These are phyloP conservation scores for Incumbomyces lentus DNA, from an alignment of 2,329 filamentous ascomycete species.

Conservation along the genomic window DNA sequence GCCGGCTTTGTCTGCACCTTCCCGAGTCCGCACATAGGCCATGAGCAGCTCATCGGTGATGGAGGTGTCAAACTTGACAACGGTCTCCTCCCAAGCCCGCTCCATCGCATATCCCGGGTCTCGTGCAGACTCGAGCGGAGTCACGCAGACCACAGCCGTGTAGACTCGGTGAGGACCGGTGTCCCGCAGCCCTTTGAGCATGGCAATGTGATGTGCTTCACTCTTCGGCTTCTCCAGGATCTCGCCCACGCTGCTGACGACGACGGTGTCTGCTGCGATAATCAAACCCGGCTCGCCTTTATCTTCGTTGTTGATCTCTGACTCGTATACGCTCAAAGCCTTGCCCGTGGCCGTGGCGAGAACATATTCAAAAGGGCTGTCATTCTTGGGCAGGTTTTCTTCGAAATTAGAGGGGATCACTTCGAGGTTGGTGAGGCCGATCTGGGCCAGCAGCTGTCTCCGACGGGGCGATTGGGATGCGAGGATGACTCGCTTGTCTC, in stretches of 20 bases:
- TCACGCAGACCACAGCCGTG: conserved; percentile 75
- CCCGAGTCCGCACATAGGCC: conserved; percentile 58
- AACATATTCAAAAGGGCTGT: conserved; percentile 81
- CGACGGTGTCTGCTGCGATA: conserved; percentile 82
- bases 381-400: conserved; percentile 71
- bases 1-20: conserved; percentile 92
- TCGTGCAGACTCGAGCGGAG: conserved; percentile 66
- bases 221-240: conserved; percentile 86
- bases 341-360: conserved; percentile 77
- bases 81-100: conserved; percentile 77
- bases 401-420: conserved; percentile 72
- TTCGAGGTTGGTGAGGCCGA: conserved; percentile 74
- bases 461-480: conserved; percentile 82
- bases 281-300: conserved; percentile 69
- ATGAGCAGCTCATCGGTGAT: conserved; percentile 74
- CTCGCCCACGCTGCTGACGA: conserved; percentile 62
- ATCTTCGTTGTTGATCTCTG: conserved; percentile 45
- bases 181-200: conserved; percentile 75
- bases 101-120: conserved; percentile 80
- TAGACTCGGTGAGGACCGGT: conserved; percentile 68
- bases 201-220: conserved; percentile 69
- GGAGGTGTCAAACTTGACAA: conserved; percentile 70
- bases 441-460: conserved; percentile 64
- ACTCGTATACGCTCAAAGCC: conserved; percentile 60
- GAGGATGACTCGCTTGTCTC: conserved; percentile 71